Conservation (phyloP, 768 basidiomycete genomes). For the Suillus alpinus region DNA sequence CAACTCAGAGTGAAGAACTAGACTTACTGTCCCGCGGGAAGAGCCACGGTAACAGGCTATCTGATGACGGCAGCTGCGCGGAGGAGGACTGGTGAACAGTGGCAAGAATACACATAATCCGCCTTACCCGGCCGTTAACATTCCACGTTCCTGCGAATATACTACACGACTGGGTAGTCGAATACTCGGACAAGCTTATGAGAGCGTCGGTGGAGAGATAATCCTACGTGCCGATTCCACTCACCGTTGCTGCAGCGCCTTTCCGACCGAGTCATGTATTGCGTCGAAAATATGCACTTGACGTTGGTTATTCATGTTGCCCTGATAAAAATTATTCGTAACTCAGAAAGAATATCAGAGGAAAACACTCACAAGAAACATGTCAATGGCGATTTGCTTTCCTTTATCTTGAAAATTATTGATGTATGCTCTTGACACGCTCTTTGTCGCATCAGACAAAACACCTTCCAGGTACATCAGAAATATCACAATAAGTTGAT, state of each 20-base stretch:
- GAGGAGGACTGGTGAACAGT: conserved; percentile 11
- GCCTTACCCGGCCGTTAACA: conserved; percentile 79
- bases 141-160: conserved; percentile 96
- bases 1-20: background rate
- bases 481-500: background rate
- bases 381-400: conserved; percentile 93
- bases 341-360: background rate
- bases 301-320: conserved; percentile 84
- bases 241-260: conserved; percentile 67
- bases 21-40: conserved; percentile 77
- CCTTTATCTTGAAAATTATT: conserved; percentile 96
- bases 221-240: conserved; percentile 8
- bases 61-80: conserved; percentile 59
- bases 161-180: conserved; percentile 63
- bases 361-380: conserved; percentile 71
- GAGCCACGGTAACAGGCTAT: conserved; percentile 86
- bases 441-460: conserved; percentile 95
- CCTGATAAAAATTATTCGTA: conserved; percentile 49
- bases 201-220: conserved; percentile 5
- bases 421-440: conserved; percentile 92
- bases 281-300: conserved; percentile 93
- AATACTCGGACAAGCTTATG: conserved; percentile 77
- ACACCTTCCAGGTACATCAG: conserved; percentile 51
- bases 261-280: conserved; percentile 82
- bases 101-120: background rate